A percentile compares a stretch with the other conserved stretches of the same genome.
Conservation (phyloP, 2,329 filamentous ascomycete species). For the Sporothrix humicola region DNA sequence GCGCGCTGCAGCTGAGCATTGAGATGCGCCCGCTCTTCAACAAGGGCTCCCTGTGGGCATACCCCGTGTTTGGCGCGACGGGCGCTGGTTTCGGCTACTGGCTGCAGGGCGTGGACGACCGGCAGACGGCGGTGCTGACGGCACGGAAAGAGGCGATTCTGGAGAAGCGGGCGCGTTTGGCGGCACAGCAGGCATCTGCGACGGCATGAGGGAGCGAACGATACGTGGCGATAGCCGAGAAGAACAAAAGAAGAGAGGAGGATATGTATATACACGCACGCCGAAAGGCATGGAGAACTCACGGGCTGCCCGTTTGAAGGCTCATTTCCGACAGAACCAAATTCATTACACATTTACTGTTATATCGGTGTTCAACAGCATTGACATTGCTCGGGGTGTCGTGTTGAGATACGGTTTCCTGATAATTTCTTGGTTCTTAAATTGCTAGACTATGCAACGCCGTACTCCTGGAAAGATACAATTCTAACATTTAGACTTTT, state of each 20-base stretch:
- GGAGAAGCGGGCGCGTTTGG: conserved; percentile 85
- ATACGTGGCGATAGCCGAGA: too few relatives aligned
- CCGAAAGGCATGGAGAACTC: conserved; percentile 19
- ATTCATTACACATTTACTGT: conserved; percentile 15
- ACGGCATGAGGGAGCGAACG: conserved; percentile 21
- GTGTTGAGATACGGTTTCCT: too few relatives aligned
- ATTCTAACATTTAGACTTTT: background rate
- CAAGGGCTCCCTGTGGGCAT: conserved; percentile 83
- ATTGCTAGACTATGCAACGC: background rate
- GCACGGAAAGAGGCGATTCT: conserved; percentile 81
- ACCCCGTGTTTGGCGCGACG: conserved; percentile 84
- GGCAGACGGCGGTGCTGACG: conserved; percentile 75
- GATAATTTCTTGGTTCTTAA: background rate
- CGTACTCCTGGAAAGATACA: background rate
- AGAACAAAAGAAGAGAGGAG: background rate
- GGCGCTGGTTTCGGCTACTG: conserved; percentile 96
- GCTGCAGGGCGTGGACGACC: conserved; percentile 86
- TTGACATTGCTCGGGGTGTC: too few relatives aligned
- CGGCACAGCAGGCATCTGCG: conserved; percentile 61
- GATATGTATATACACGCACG: conserved; percentile 23
- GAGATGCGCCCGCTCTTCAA: conserved; percentile 97
- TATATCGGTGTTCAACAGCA: background rate
- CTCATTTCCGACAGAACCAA: conserved; percentile 11
- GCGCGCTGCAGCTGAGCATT: conserved; percentile 96
- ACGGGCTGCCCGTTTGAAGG: background rate